Percentiles rank a stretch among this genome's conserved stretches.
phyloP scores from a whole-genome alignment of 495 filamentous ascomycete species.

The Aspergillus steynii region DNA sequence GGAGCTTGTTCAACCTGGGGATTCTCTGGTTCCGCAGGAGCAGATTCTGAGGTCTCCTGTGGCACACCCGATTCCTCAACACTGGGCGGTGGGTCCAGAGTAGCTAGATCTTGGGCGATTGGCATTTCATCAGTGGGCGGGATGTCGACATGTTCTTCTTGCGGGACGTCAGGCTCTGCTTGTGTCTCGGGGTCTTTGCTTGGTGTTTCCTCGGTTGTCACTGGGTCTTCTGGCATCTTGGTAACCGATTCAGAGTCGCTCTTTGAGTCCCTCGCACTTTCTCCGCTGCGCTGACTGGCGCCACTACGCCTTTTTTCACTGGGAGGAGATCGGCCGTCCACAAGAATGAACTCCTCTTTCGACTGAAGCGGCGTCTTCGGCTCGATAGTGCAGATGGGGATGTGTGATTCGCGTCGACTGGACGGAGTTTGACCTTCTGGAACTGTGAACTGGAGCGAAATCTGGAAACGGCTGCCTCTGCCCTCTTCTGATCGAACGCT shows the following conservation, averaged over 20 bases:
- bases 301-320: neutral
- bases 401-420: conserved; percentile 1
- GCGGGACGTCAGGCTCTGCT: neutral
- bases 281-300: neutral
- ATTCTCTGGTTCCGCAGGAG: neutral
- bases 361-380: conserved; percentile 21
- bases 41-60: neutral
- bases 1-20: neutral
- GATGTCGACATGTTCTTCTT: neutral
- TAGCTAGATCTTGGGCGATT: neutral
- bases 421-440: conserved; percentile 22
- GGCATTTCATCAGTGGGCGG: neutral
- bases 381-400: conserved; percentile 8
- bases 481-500: conserved; percentile 84
- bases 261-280: neutral
- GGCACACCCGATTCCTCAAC: neutral
- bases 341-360: conserved; percentile 38
- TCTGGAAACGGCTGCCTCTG: conserved; percentile 77
- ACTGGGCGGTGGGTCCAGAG: neutral
- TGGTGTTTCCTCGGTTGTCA: neutral
- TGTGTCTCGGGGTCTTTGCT: neutral
- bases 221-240: no score
- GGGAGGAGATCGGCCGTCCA: conserved; percentile 15
- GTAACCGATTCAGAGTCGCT: neutral
- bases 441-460: conserved; percentile 38